Percentiles rank a stretch among this genome's conserved stretches.
These are phyloP conservation scores for Venturia asperata DNA, from an alignment of 2,329 filamentous ascomycete genomes.

Conservation along the genomic window DNA sequence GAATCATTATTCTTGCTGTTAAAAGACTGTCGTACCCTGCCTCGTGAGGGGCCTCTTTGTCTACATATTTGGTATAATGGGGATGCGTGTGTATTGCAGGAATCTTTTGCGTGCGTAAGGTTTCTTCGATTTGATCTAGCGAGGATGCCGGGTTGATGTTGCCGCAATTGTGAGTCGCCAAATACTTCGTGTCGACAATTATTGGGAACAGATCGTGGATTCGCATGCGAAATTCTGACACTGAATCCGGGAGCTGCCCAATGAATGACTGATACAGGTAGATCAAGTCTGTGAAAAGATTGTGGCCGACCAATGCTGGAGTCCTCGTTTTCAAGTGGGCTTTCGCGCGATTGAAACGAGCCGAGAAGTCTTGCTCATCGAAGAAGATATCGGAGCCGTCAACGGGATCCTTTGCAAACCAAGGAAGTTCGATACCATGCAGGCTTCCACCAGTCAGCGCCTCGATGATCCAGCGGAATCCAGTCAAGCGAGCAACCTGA, in stretches of 20 bases:
- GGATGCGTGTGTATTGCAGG: conserved; percentile 28
- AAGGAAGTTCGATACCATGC: conserved; percentile 31
- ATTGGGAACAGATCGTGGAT: conserved; percentile 50
- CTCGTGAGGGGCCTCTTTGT: conserved; percentile 43
- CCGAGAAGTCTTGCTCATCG: neutral
- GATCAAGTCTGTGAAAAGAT: conserved; percentile 56
- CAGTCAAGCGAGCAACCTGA: conserved; percentile 36
- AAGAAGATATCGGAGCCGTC: conserved; percentile 24
- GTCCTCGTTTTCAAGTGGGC: conserved; percentile 38
- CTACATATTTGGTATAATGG: conserved; percentile 14
- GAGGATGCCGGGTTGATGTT: conserved; percentile 44
- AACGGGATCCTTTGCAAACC: conserved; percentile 30
- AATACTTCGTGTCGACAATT: conserved; percentile 57
- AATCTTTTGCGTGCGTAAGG: conserved; percentile 34
- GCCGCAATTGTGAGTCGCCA: conserved; percentile 49
- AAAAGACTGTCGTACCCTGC: conserved; percentile 58
- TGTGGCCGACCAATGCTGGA: conserved; percentile 55
- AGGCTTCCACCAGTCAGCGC: conserved; percentile 37
- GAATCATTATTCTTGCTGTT: conserved; percentile 52
- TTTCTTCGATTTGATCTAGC: conserved; percentile 43
- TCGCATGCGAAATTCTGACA: conserved; percentile 46
- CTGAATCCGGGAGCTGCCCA: conserved; percentile 46
- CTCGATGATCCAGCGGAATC: conserved; percentile 46
- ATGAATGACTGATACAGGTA: conserved; percentile 59
- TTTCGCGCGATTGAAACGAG: conserved; percentile 13